Conservation (phyloP, 257 asterid genomes). For the Schizonepeta tenuifolia region DNA sequence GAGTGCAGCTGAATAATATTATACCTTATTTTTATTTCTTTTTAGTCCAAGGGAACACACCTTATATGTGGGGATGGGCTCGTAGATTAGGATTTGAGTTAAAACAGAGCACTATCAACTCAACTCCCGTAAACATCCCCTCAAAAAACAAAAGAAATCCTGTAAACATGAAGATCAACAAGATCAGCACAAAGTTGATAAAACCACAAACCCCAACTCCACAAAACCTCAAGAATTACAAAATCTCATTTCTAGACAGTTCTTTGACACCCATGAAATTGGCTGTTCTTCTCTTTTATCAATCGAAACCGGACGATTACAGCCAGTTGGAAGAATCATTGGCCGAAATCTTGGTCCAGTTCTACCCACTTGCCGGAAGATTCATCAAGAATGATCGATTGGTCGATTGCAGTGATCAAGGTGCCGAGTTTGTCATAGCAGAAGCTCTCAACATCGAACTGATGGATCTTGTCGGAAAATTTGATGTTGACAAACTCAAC, state of each 20-base stretch:
- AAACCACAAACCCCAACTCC: conserved; percentile 1
- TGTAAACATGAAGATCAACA: background rate
- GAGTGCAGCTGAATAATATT: no score
- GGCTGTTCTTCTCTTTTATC: background rate
- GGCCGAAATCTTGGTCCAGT: background rate
- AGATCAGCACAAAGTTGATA: background rate
- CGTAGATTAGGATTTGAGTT: no score
- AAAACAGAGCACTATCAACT: no score
- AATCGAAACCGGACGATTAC: background rate
- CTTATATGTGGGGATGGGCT: no score
- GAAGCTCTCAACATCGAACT: background rate
- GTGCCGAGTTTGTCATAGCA: background rate
- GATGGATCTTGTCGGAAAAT: background rate
- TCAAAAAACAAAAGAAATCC: no score
- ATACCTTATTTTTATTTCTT: no score
- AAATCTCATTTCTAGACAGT: background rate
- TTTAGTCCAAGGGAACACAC: no score
- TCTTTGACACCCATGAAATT: background rate
- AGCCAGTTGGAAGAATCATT: background rate
- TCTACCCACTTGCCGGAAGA: background rate
- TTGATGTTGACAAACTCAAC: background rate
- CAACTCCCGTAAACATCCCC: no score
- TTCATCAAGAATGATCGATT: background rate
- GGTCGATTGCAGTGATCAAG: background rate
- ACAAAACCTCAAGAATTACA: background rate